Evolutionary conservation across 768 basidiomycete species (phyloP), one percentile per base, ranked within the genome.

Genomic region (Mycena crocata): DNA sequence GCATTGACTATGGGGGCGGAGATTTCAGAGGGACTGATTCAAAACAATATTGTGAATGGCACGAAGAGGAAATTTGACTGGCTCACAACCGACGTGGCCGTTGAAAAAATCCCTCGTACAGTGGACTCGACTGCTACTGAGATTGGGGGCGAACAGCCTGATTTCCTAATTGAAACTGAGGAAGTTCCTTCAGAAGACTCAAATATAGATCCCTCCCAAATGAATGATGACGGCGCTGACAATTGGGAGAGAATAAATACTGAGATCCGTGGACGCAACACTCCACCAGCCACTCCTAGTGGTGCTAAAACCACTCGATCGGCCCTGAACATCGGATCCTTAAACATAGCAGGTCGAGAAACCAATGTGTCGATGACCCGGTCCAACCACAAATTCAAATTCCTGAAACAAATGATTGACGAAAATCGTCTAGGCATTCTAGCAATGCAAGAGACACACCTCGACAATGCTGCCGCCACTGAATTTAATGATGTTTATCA

Each of bases 391-490:
- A 76, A 77, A 62, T 77, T 74, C 70, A n/a, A 34, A 24, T 34
- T 49, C 6, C 42, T 76, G 7, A 63, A 70, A 35, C 58, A 44
- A 15, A 34, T 66, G 0, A 32, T 77, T 6, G 28, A 52, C 12
- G 60, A 73, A 5, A 4, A 74, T 0, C 45, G 64, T 12, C 66
- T 76, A 0, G 67, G 54, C 3, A 49, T 75, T 12, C 57, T 76
- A 12, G 67, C 64, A 0, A 19, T 76, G 0, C 72, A 74, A 34
- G 76, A 77, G 39, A 72, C 73, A 3, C 76, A 77, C 62, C 46
- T 75, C 0, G 58, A 52, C 24, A 28, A 67, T 17, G 23, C 39
- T 34, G 61, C 40, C 10, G 54, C 52, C 32, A 37, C 44, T 17
- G 23, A 57, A n/a, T 64, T 64, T 12, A 17, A 40, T 17, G 50